These are phyloP conservation scores for Elsinoe ampelina DNA, from an alignment of 2,329 filamentous ascomycete species.

Conservation along the genomic window DNA sequence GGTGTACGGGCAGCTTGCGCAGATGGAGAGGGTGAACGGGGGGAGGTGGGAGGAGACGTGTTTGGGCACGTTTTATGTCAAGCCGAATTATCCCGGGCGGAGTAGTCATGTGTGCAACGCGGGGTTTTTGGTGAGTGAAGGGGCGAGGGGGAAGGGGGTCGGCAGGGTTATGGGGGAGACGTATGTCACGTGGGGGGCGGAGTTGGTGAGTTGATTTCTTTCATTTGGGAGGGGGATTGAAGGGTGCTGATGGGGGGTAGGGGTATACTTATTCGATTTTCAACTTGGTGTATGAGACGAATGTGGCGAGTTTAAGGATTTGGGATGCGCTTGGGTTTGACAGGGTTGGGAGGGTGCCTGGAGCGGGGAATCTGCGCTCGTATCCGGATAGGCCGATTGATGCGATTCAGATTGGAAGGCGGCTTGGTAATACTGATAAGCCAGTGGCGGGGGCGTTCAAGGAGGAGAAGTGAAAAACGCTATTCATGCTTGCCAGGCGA, in stretches of 20 bases:
- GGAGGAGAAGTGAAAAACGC: constrained; percentile 83
- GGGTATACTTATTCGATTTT: constrained; percentile 90
- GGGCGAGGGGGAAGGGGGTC: constrained; percentile 39
- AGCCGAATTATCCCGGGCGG: constrained; percentile 84
- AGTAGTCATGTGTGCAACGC: constrained; percentile 79
- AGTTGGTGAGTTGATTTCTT: constrained; percentile 27
- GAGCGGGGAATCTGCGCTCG: constrained; percentile 41
- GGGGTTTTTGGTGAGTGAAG: constrained; percentile 42
- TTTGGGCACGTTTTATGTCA: constrained; percentile 86
- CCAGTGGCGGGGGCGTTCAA: constrained; percentile 48
- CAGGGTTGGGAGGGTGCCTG: constrained; percentile 69
- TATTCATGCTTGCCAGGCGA: too few species aligned
- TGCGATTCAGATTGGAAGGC: constrained; percentile 52
- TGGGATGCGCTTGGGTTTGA: constrained; percentile 92
- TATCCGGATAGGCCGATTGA: constrained; percentile 39
- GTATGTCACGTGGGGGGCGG: constrained; percentile 46
- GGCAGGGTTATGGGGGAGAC: constrained; percentile 44
- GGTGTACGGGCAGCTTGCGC: constrained; percentile 23
- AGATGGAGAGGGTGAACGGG: constrained; percentile 34
- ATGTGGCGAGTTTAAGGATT: constrained; percentile 78
- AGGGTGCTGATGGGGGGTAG: constrained; percentile 26
- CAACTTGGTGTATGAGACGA: constrained; percentile 90
- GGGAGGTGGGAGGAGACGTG: constrained; percentile 71
- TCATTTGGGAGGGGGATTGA: too few species aligned
- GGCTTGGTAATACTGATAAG: constrained; percentile 34